Evolutionary conservation across 139 green algal genomes (phyloP), one percentile per base, ranked within the genome.

Genomic region (Haematococcus lacustris): DNA sequence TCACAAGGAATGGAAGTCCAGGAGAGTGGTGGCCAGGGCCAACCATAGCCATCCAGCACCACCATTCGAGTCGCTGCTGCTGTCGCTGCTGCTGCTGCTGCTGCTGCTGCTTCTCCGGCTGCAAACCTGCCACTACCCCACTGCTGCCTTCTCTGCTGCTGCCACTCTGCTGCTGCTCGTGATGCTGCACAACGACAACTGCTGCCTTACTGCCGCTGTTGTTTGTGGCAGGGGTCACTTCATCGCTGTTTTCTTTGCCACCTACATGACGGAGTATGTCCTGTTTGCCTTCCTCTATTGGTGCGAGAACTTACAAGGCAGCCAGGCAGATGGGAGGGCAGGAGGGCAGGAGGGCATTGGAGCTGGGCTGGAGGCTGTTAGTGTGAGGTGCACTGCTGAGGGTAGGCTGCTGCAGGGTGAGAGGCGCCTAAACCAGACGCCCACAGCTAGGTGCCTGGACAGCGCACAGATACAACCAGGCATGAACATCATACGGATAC

Each of bases 161-260:
- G 65, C 37, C 3, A 2, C 3, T 53, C 38, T 37, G 17, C 33
- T 33, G 35, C 25, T 2, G 23, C 65, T 33, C 26, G 21, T 35
- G 25, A 13, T 57, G 47, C 47, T 21, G 47, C 47, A 57, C n/a
- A n/a, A n/a, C n/a, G n/a, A n/a, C n/a, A n/a, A n/a, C n/a, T n/a
- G n/a, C n/a, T n/a, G n/a, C n/a, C n/a, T n/a, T n/a, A n/a, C n/a
- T n/a, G n/a, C n/a, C n/a, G n/a, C n/a, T n/a, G n/a, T n/a, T n/a
- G n/a, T n/a, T n/a, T n/a, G n/a, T n/a, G 26, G 26, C 64, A 76
- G 79, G 83, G 73, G 69, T 37, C 73, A 73, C 51, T 89, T 89
- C 78, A 82, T 86, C 25, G 53, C 17, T 25, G 53, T 64, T 9
- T 74, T 74, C 51, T 74, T 74, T 37, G 23, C 37, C n/a, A 74